phyloP scores from a whole-genome alignment of 805 yeast genomes.

The Kluyveromyces dobzhanskii region DNA sequence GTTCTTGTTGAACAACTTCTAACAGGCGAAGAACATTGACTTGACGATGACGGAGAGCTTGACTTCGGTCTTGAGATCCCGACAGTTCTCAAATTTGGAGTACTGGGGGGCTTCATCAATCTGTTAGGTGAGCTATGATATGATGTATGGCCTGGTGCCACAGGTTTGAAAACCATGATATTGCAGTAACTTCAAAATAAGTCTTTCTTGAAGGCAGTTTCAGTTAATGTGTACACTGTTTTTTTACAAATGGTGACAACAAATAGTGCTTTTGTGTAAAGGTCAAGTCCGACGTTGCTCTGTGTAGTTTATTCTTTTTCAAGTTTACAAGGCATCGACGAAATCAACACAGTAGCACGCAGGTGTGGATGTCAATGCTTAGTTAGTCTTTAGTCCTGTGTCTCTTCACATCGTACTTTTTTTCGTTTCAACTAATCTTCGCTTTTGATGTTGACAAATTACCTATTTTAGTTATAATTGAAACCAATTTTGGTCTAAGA shows the following conservation, averaged over 20 bases:
- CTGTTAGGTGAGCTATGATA: neutral
- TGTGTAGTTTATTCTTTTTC: too few relatives aligned
- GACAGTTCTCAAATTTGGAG: slow-evolving; percentile 1
- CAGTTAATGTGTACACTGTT: too few relatives aligned
- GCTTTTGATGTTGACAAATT: slow-evolving; percentile 3
- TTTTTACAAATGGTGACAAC: too few relatives aligned
- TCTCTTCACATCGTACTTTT: neutral
- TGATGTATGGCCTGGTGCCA: slow-evolving; percentile 1
- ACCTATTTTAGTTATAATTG: slow-evolving; percentile 3
- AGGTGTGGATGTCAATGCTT: neutral
- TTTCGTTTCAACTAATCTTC: neutral
- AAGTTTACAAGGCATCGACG: too few relatives aligned
- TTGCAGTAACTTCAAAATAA: too few relatives aligned
- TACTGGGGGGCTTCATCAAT: slow-evolving; percentile 4
- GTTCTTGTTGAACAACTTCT: slow-evolving; percentile 4
- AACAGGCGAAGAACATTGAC: slow-evolving; percentile 5
- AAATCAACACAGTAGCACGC: too few relatives aligned
- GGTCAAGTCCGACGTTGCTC: too few relatives aligned
- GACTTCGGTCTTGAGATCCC: neutral
- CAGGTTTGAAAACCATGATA: slow-evolving; percentile 1
- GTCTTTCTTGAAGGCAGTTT: too few relatives aligned
- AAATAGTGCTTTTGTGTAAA: too few relatives aligned
- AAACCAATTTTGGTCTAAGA: neutral
- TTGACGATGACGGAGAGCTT: slow-evolving; percentile 6
- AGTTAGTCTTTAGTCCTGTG: neutral